Percentiles rank a stretch among this genome's conserved stretches.
Conservation (phyloP, 208 protist genomes). For the Strigomonas culicis region DNA sequence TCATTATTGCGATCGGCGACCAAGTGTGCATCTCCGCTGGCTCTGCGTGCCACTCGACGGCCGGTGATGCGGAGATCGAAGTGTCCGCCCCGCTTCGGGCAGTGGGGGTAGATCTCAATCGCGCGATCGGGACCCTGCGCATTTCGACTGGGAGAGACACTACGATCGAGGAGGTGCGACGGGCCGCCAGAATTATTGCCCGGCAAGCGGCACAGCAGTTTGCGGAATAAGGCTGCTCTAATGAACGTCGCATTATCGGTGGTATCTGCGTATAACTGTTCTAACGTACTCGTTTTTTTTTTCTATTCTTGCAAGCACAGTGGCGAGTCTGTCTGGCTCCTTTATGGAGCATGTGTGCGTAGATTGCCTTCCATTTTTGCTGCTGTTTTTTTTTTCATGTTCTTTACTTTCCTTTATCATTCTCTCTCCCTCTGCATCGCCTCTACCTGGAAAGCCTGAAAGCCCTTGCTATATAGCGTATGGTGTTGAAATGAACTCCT, state of each 20-base stretch:
- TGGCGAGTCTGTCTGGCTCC: neutral
- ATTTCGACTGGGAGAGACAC: slow-evolving; percentile 68
- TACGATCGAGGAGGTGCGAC: slow-evolving; percentile 61
- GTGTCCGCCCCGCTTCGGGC: slow-evolving; percentile 68
- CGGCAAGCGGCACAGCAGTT: slow-evolving; percentile 75
- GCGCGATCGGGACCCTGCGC: slow-evolving; percentile 73
- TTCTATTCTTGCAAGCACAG: neutral
- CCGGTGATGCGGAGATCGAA: slow-evolving; percentile 35
- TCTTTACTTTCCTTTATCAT: neutral
- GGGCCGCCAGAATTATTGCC: slow-evolving; percentile 68
- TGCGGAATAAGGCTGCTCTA: slow-evolving; percentile 30
- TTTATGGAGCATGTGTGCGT: too few relatives aligned
- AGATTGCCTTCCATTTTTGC: too few relatives aligned
- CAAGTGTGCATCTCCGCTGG: slow-evolving; percentile 83
- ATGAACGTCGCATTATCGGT: neutral
- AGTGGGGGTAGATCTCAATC: slow-evolving; percentile 42
- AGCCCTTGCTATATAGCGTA: neutral
- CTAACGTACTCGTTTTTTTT: neutral
- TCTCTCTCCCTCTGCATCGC: neutral
- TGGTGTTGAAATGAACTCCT: neutral
- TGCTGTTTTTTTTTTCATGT: neutral
- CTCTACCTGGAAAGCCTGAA: too few relatives aligned
- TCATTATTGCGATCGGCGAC: slow-evolving; percentile 60
- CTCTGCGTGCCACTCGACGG: slow-evolving; percentile 76
- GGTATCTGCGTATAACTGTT: slow-evolving; percentile 3